These are phyloP conservation scores for Fusarium aywerte DNA, from an alignment of 2,329 filamentous ascomycete genomes.

Conservation along the genomic window DNA sequence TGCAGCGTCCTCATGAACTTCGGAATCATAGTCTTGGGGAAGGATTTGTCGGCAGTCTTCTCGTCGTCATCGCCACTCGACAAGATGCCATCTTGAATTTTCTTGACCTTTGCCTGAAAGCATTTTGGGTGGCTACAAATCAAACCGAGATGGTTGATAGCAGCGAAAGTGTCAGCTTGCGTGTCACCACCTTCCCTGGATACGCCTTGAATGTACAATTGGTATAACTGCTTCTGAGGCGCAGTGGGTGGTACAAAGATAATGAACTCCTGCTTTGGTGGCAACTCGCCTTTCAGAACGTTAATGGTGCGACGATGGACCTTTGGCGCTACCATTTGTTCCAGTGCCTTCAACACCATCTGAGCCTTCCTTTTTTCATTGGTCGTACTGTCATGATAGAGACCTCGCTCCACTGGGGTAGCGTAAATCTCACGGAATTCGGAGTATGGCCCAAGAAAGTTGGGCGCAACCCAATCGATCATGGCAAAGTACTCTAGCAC, in stretches of 20 bases:
- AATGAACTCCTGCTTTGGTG: slow-evolving; percentile 83
- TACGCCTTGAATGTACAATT: slow-evolving; percentile 54
- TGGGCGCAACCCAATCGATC: slow-evolving; percentile 86
- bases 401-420: slow-evolving; percentile 76
- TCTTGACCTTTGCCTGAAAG: slow-evolving; percentile 53
- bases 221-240: slow-evolving; percentile 73
- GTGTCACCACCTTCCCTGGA: background rate
- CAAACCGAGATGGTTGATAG: slow-evolving; percentile 54
- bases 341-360: slow-evolving; percentile 76
- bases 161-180: slow-evolving; percentile 50
- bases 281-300: slow-evolving; percentile 72
- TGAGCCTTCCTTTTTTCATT: slow-evolving; percentile 68
- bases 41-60: slow-evolving; percentile 13
- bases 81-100: slow-evolving; percentile 7
- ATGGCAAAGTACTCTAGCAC: slow-evolving; percentile 87
- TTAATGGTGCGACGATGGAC: slow-evolving; percentile 78
- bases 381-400: slow-evolving; percentile 71
- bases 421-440: slow-evolving; percentile 80
- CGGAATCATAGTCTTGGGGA: slow-evolving; percentile 45
- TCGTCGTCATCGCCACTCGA: slow-evolving; percentile 1
- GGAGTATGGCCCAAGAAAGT: slow-evolving; percentile 73
- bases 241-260: slow-evolving; percentile 76
- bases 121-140: slow-evolving; percentile 65
- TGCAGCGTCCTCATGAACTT: slow-evolving; percentile 52
- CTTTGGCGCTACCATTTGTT: slow-evolving; percentile 78